Evolutionary conservation across 2,329 filamentous ascomycete species (phyloP).

Genomic region (Calonectria ilicicola): DNA sequence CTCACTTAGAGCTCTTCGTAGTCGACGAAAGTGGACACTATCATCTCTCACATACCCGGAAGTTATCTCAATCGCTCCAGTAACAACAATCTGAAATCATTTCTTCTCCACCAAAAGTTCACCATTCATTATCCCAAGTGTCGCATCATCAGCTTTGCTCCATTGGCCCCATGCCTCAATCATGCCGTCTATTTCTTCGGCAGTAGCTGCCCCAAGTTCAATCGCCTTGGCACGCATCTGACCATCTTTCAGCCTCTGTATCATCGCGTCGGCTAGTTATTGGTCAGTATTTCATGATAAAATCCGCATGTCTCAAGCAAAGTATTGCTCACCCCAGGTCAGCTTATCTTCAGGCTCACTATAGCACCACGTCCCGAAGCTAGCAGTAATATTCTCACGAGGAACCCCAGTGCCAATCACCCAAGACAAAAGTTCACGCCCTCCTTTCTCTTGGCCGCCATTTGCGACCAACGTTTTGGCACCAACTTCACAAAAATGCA

Average conservation of each 20-base stretch:
- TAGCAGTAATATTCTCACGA: conserved; percentile 37
- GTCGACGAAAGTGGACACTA: not conserved
- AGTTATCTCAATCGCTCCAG: not conserved
- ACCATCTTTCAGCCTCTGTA: conserved; percentile 37
- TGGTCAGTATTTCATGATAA: conserved; percentile 6
- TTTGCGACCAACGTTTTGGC: conserved; percentile 34
- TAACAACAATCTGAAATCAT: not conserved
- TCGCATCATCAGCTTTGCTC: conserved; percentile 42
- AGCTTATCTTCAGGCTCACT: conserved; percentile 38
- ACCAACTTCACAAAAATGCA: conserved; percentile 38
- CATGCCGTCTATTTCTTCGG: conserved; percentile 42
- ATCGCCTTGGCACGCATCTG: conserved; percentile 41
- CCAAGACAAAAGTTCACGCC: conserved; percentile 45
- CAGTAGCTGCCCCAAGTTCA: conserved; percentile 39
- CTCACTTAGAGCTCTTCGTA: not conserved
- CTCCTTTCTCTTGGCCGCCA: conserved; percentile 43
- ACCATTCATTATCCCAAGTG: conserved; percentile 45
- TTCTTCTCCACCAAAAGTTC: conserved; percentile 42
- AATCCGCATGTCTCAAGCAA: fast-evolving
- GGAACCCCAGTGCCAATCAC: conserved; percentile 38
- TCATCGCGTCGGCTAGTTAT: conserved; percentile 41
- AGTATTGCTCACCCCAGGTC: conserved; percentile 40
- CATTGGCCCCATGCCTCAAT: conserved; percentile 44
- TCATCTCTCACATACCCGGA: not conserved
- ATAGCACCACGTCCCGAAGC: conserved; percentile 47